A percentile compares a stretch with the other conserved stretches of the same genome.
Evolutionary conservation across 192 early-diverging fungal species (phyloP).

Genomic region (Haplosporangium gracile): DNA sequence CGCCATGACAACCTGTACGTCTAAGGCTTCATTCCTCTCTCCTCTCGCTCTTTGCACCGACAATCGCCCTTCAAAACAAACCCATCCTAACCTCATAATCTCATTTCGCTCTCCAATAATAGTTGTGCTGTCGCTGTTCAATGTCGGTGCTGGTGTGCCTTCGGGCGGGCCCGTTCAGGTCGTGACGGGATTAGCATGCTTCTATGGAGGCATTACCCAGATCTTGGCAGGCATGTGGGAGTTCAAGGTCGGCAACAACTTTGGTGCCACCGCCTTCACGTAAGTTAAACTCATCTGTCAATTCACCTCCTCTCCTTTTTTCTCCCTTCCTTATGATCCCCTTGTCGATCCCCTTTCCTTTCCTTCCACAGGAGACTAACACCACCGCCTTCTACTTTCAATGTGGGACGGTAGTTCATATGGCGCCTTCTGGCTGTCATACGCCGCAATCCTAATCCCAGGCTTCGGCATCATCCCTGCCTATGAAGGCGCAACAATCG

Average conservation of each 20-base stretch:
- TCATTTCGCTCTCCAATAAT: neutral
- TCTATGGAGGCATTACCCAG: slow-evolving; percentile 82
- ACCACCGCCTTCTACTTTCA: slow-evolving; percentile 8
- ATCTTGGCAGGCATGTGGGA: slow-evolving; percentile 87
- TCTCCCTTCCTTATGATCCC: neutral
- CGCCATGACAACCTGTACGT: slow-evolving; percentile 66
- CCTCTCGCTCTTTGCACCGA: too few species aligned
- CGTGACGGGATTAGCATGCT: slow-evolving; percentile 73
- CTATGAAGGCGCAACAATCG: slow-evolving; percentile 35
- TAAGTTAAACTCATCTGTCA: neutral
- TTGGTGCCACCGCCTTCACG: slow-evolving; percentile 84
- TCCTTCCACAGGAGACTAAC: neutral
- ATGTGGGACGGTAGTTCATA: neutral
- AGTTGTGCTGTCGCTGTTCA: slow-evolving; percentile 76
- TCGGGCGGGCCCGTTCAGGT: slow-evolving; percentile 62
- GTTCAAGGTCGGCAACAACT: slow-evolving; percentile 79
- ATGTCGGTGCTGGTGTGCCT: slow-evolving; percentile 70
- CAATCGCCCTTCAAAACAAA: neutral
- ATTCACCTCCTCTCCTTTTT: neutral
- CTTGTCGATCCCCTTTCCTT: neutral
- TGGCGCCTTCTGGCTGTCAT: slow-evolving; percentile 77
- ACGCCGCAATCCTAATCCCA: slow-evolving; percentile 67
- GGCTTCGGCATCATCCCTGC: slow-evolving; percentile 60
- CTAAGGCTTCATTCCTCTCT: neutral
- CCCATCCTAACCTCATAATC: neutral